A percentile compares a stretch with the other conserved stretches of the same genome.
phyloP scores from a whole-genome alignment of 306 rosid genomes.

The Cucurbita argyrosperma region DNA sequence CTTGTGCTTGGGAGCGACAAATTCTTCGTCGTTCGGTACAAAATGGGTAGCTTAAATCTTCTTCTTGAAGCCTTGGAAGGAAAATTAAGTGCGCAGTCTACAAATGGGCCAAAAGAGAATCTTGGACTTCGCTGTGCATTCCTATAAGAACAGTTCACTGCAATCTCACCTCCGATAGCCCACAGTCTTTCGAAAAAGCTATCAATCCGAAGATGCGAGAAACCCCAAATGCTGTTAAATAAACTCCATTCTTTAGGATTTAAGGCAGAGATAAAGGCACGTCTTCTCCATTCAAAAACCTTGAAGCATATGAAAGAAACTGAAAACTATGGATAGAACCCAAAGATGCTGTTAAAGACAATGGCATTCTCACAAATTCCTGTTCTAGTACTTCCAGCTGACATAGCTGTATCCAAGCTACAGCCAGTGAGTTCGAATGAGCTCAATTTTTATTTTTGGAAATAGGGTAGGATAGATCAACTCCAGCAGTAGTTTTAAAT shows the following conservation, averaged over 20 bases:
- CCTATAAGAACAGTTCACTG: slow-evolving; percentile 16
- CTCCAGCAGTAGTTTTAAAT: background rate
- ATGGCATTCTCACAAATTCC: background rate
- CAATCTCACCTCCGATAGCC: slow-evolving; percentile 7
- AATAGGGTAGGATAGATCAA: slow-evolving; percentile 10
- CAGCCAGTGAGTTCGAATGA: slow-evolving; percentile 4
- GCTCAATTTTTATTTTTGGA: no score
- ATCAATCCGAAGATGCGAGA: background rate
- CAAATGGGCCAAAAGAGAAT: slow-evolving; percentile 61
- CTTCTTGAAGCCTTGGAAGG: slow-evolving; percentile 77
- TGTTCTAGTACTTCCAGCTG: background rate
- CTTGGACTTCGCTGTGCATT: slow-evolving; percentile 40
- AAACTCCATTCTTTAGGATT: slow-evolving; percentile 4
- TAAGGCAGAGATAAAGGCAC: slow-evolving; percentile 21
- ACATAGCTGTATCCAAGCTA: background rate
- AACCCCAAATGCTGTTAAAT: background rate
- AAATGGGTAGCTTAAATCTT: slow-evolving; percentile 42
- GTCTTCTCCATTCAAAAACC: slow-evolving; percentile 13
- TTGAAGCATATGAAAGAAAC: slow-evolving; percentile 10
- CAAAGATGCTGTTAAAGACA: background rate
- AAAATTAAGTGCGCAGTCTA: slow-evolving; percentile 37
- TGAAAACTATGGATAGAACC: slow-evolving; percentile 8
- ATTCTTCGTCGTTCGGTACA: slow-evolving; percentile 38
- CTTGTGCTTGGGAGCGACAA: slow-evolving; percentile 57
- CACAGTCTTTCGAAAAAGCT: slow-evolving; percentile 7